Base-by-base conservation (phyloP, 2,329 filamentous ascomycete species). In the Penicillium sp. region DNA sequence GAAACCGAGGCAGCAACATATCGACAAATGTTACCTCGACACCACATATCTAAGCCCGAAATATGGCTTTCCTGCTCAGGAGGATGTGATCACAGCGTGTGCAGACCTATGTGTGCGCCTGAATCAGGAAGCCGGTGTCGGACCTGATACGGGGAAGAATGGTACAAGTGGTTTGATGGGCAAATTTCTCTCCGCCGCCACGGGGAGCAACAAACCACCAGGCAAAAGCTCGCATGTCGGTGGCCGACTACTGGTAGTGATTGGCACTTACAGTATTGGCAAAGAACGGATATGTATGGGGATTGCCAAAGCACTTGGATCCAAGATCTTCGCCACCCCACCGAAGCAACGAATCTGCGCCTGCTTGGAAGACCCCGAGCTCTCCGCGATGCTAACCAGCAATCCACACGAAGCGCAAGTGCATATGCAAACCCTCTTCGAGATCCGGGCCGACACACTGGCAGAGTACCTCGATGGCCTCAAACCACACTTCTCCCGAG, bases 201-300 rank as follows among this genome's bases (percentile, higher is more conserved):
- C 75, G 3, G 70, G 73, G 9, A 49, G 48, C 46, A 40, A 60
- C 60, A 67, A 60, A 64, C 51, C 60, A 18, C 47, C 56, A 52
- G 54, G 62, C 8, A 59, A 68, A 60, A 39, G 61, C 53, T 48
- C 80, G 69, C 60, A 52, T 3, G 66, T 71, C 31, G 79, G 80
- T 44, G 86, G 89, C 45, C 86, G 91, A 5, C 81, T 99, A 3
- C 82, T 99, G 0, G 90, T 99, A 6, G 85, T 99, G 7, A 95
- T 96, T 57, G 94, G 94, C 42, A 99, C 94, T 0, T 99, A 99
- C 75, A 95, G 89, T 64, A 99, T 99, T 66, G 94, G 94, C 68
- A 99, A 99, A 75, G 94, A 99, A 73, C 88, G 92, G 39, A 92
- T 99, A 61, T 97, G 93, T 70, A 80, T 96, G 32, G 92, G 91